A percentile compares a stretch with the other conserved stretches of the same genome.
Conservation (phyloP, 176 grass and related monocot species). For the Secale cereale region DNA sequence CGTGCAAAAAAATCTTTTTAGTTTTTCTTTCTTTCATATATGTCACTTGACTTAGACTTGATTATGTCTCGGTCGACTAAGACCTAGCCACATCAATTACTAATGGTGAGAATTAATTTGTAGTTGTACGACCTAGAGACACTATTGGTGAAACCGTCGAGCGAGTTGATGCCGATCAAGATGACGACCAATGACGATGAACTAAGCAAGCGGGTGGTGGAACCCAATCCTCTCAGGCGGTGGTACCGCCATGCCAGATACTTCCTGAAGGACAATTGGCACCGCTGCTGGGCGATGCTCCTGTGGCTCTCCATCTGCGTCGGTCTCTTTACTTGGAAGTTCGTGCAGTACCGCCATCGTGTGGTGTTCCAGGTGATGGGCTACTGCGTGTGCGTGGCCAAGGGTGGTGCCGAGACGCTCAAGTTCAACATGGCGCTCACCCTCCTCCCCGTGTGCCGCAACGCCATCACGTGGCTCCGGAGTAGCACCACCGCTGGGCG, state of each 20-base stretch:
- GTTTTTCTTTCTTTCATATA: too few species aligned
- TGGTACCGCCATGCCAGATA: conserved; percentile 41
- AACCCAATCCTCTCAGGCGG: conserved; percentile 63
- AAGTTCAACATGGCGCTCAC: conserved; percentile 98
- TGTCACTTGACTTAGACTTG: too few species aligned
- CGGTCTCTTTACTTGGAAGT: conserved; percentile 67
- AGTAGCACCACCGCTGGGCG: conserved; percentile 31
- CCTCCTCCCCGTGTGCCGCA: conserved; percentile 84
- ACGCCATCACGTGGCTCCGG: conserved; percentile 87
- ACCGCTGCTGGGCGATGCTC: conserved; percentile 66
- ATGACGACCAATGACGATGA: conserved; percentile 53
- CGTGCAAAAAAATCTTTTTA: too few species aligned
- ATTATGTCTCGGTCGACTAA: too few species aligned
- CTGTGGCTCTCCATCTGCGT: conserved; percentile 63
- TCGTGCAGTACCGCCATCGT: conserved; percentile 56
- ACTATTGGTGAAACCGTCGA: conserved; percentile 52
- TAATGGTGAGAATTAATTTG: neutral
- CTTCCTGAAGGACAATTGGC: conserved; percentile 91
- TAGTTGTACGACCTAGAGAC: conserved; percentile 64
- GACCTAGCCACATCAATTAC: too few species aligned
- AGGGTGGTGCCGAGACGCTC: conserved; percentile 88
- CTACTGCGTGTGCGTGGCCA: conserved; percentile 93
- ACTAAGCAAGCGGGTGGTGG: conserved; percentile 48
- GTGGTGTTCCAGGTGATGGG: conserved; percentile 76
- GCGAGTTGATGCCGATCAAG: conserved; percentile 41